Evolutionary conservation across 768 basidiomycete genomes (phyloP), one percentile per base, ranked within the genome.

Genomic region (Rhizopogon rudus): DNA sequence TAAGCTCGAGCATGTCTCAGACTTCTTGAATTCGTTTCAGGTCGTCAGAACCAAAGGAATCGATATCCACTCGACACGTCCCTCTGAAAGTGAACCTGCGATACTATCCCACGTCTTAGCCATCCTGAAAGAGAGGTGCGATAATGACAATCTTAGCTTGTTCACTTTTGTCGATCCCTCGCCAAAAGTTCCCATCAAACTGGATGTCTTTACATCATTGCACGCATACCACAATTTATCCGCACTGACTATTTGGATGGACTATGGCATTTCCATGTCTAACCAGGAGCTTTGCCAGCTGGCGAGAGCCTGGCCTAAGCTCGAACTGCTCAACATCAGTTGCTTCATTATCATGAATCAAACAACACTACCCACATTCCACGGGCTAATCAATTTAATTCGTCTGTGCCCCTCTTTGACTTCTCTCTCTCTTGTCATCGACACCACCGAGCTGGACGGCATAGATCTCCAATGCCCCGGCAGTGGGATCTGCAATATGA

Each of bases 371-470:
- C 67, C 67, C 0, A 65, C 67, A 1, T 29, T 65, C 8, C 57
- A 35, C 12, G 59, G 62, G 0, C 57, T 69, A 37, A 1, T 57
- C 49, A 17, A 3, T 10, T 59, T 69, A 1, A 40, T 40, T 8
- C 54, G 40, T 8, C 45, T 46, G 10, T 67, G 63, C 25, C 58
- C 63, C 0, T 40, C 48, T 31, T 50, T 69, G 3, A 50, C 31
- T 3, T 28, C 49, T 1, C 60, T 67, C 50, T 44, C 67, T 4
- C 63, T 67, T 28, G 67, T 69, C 41, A n/a, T 69, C 1, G 65
- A 67, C 33, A 35, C 55, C 13, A 63, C 57, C 9, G 40, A 16
- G 8, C 6, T 43, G n/a, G 0, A 9, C 29, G 31, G 45, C n/a
- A 46, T 46, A 46, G 31, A 25, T 33, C n/a, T 33, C 29, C 31